Base-by-base conservation (phyloP, 345 rosid genomes). In the Corymbia maculata region DNA sequence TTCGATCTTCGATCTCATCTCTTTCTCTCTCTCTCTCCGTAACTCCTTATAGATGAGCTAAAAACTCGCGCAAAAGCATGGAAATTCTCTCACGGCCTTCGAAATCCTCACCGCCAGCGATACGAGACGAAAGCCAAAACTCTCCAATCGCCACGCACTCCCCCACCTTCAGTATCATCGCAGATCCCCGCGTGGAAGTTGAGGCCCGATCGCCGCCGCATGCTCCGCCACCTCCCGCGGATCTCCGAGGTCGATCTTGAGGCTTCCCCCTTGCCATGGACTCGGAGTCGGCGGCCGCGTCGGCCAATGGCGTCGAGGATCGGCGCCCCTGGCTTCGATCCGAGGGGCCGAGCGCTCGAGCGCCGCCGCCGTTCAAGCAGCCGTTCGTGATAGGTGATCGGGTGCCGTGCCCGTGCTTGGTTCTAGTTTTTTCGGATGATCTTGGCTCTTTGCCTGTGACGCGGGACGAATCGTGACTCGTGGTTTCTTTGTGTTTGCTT, bases 321-420 rank as follows among this genome's bases (percentile, higher is more conserved):
- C 92, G 87, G 49, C 82, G 28, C 82, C 61, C 61, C 7, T 87
- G 93, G 32, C 85, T 92, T 68, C 92, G 85, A 88, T 87, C 90
- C 57, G 88, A 89, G 66, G 85, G n/a, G 36, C 88, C 88, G 17
- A 36, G 42, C 42, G 85, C 92, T 22, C 87, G 93, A 84, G 87
- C 42, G 4, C 61, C 89, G 4, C 86, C 88, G 86, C 95, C 93
- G 42, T 91, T 87, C 79, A 95, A 95, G 90, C 97, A 93, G 30
- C 99, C 99, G 24, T 96, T 96, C 90, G 92, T 97, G 17, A 94
- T 96, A 89, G 97, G 99, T 86, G 52, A 61, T 12, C n/a, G 42
- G 42, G 21, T 10, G 1, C 0, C n/a, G 22, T 15, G 79, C 7
- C 28, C 82, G 13, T n/a, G 30, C 24, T 87, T 9, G 17, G 16